These are phyloP conservation scores for Agastache rugosa DNA, from an alignment of 257 asterid species.

Conservation along the genomic window DNA sequence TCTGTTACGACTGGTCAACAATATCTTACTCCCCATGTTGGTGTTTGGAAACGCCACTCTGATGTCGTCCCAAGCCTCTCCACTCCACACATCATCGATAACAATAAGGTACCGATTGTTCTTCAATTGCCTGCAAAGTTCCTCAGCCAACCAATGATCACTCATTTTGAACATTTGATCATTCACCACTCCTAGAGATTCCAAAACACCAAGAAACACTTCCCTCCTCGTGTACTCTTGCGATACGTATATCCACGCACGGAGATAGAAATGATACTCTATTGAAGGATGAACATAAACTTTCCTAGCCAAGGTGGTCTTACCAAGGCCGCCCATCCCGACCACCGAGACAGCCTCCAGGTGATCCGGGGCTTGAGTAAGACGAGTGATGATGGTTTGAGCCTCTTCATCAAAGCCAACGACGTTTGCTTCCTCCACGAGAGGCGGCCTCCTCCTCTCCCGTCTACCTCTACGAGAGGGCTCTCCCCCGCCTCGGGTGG, in stretches of 20 bases:
- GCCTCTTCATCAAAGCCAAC: constrained; percentile 50
- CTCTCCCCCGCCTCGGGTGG: constrained; percentile 29
- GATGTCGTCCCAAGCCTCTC: constrained; percentile 46
- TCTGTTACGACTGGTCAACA: constrained; percentile 41
- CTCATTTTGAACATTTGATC: constrained; percentile 39
- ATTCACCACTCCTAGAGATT: constrained; percentile 30
- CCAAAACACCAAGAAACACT: constrained; percentile 44
- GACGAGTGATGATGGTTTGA: constrained; percentile 30
- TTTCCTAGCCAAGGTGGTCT: constrained; percentile 44
- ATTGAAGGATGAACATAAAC: constrained; percentile 32
- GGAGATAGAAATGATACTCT: constrained; percentile 42
- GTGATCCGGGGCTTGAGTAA: constrained; percentile 35
- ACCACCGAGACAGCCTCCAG: constrained; percentile 37
- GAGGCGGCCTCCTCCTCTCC: constrained; percentile 35
- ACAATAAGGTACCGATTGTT: constrained; percentile 42
- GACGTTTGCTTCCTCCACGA: constrained; percentile 45
- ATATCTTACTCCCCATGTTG: constrained; percentile 35
- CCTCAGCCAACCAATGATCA: constrained; percentile 37
- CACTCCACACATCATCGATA: constrained; percentile 45
- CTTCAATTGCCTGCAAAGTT: constrained; percentile 36
- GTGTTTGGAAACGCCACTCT: constrained; percentile 42
- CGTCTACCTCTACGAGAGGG: constrained; percentile 30
- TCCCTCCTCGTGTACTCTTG: constrained; percentile 46
- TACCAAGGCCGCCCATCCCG: constrained; percentile 48
- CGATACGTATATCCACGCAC: constrained; percentile 47